phyloP scores from a whole-genome alignment of 352 stramenopile genomes.

The Phytophthora multivora region DNA sequence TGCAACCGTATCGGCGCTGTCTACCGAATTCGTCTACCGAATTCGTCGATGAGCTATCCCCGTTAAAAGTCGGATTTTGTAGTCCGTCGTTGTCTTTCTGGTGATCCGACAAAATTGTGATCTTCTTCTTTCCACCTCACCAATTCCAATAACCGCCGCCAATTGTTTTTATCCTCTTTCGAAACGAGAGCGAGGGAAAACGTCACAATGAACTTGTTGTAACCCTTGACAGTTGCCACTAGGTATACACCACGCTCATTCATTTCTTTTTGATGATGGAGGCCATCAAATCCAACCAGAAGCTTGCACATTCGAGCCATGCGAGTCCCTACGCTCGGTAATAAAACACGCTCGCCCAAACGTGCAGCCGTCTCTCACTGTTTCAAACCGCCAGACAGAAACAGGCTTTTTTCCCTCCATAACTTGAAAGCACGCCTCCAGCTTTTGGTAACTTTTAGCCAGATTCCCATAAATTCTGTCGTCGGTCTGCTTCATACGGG shows the following conservation, averaged over 20 bases:
- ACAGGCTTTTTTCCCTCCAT: not conserved
- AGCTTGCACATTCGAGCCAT: not conserved
- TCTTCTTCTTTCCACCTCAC: no score
- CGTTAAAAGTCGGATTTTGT: no score
- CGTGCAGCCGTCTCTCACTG: not conserved
- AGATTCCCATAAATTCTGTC: not conserved
- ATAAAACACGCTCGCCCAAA: slow-evolving; percentile 3
- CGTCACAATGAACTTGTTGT: slow-evolving; percentile 26
- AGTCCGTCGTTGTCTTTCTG: no score
- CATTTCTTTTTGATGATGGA: slow-evolving; percentile 29
- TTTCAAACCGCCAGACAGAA: not conserved
- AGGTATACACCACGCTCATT: slow-evolving; percentile 29
- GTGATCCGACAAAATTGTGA: no score
- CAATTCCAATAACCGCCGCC: no score
- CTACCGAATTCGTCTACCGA: no score
- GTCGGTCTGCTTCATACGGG: not conserved
- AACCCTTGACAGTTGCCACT: slow-evolving; percentile 24
- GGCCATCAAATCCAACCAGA: slow-evolving; percentile 24
- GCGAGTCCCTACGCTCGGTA: slow-evolving; percentile 1
- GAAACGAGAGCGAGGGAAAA: no score
- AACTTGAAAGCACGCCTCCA: not conserved
- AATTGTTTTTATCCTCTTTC: no score
- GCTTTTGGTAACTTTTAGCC: not conserved
- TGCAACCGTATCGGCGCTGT: no score
- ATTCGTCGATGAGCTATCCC: no score